A percentile compares a stretch with the other conserved stretches of the same genome.
Conservation (phyloP, 2,329 filamentous ascomycete species). For the Cylindrodendrum hubeiense region DNA sequence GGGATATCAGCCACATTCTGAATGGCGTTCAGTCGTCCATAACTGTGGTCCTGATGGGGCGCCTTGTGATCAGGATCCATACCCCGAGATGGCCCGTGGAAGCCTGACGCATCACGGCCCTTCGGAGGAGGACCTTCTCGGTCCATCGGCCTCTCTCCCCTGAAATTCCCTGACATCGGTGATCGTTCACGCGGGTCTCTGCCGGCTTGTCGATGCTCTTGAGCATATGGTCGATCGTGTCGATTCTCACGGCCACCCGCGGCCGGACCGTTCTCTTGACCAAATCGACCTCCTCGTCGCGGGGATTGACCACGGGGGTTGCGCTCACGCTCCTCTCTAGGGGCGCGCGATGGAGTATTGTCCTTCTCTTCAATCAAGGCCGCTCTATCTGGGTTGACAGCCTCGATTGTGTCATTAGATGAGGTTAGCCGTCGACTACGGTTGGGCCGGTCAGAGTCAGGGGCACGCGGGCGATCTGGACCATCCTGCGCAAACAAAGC, state of each 20-base stretch:
- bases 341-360: constrained; percentile 50
- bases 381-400: constrained; percentile 63
- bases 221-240: constrained; percentile 55
- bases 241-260: constrained; percentile 62
- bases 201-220: constrained; percentile 46
- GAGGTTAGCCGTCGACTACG: constrained; percentile 44
- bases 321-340: constrained; percentile 61
- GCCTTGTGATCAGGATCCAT: constrained; percentile 64
- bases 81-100: constrained; percentile 55
- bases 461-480: constrained; percentile 42
- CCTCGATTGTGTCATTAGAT: constrained; percentile 47
- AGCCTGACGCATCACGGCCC: constrained; percentile 52
- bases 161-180: constrained; percentile 43
- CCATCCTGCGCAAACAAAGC: constrained; percentile 59
- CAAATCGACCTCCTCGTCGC: constrained; percentile 53
- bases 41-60: constrained; percentile 70
- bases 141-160: constrained; percentile 54
- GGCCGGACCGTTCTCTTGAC: constrained; percentile 44
- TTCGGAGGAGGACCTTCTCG: constrained; percentile 54
- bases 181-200: constrained; percentile 51
- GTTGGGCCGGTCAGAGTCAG: constrained; percentile 46
- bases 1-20: constrained; percentile 62
- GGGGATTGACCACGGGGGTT: constrained; percentile 61
- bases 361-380: constrained; percentile 58
- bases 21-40: constrained; percentile 70